These are phyloP conservation scores for Aspergillus mulundensis DNA, from an alignment of 495 filamentous ascomycete species.

Conservation along the genomic window DNA sequence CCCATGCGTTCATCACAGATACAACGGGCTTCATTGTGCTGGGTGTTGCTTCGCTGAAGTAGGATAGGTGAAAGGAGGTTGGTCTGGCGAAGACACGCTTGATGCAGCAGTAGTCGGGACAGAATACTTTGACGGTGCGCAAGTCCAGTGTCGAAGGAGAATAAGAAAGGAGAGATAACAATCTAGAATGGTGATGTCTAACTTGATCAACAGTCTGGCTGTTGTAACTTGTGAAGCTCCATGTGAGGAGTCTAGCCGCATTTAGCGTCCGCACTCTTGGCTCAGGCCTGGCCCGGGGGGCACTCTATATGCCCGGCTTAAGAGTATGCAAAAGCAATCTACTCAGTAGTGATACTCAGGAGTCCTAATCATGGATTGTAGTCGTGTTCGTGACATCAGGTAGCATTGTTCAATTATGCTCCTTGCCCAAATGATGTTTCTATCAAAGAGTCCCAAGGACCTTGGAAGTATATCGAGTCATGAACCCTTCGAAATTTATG, in stretches of 20 bases:
- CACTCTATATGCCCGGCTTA: too few relatives aligned
- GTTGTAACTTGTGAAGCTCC: not conserved
- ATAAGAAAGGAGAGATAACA: not conserved
- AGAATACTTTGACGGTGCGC: not conserved
- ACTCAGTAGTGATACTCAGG: too few relatives aligned
- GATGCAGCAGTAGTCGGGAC: too few relatives aligned
- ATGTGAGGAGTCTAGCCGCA: conserved; percentile 23
- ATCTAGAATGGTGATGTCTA: not conserved
- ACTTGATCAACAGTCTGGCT: not conserved
- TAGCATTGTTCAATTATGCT: not conserved
- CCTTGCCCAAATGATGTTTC: not conserved
- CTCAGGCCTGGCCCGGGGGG: too few relatives aligned
- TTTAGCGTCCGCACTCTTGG: conserved; percentile 19
- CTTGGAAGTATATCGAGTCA: too few relatives aligned
- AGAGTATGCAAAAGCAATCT: too few relatives aligned
- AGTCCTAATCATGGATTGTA: too few relatives aligned
- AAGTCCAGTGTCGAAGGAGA: not conserved
- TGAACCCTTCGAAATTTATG: not conserved
- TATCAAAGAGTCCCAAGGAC: not conserved
- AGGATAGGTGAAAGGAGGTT: too few relatives aligned
- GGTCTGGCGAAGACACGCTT: too few relatives aligned
- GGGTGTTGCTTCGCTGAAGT: not conserved
- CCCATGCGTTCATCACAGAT: conserved; percentile 87
- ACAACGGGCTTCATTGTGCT: conserved; percentile 87
- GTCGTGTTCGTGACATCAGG: not conserved